Base-by-base conservation (phyloP, 192 early-diverging fungal genomes). In the Phlyctochytrium planicorne region DNA sequence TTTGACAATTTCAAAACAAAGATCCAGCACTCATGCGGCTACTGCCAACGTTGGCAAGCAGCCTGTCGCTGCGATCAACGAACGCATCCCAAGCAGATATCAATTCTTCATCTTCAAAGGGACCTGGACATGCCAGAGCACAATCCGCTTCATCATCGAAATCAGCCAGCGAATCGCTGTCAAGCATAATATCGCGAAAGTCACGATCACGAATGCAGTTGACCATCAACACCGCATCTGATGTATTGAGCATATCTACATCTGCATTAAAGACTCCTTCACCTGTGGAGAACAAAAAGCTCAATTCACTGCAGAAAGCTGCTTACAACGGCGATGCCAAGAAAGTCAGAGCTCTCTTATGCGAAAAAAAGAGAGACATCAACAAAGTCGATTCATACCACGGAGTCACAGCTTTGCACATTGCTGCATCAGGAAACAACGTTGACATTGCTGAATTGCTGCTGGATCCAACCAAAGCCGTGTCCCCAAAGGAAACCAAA, bases 341-440 rank as follows among this genome's bases (percentile, higher is more conserved):
- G 3, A 77, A 74, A 52, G 20, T 77, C 24, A 64, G 53, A 59
- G 20, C 24, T 0, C 65, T 77, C 25, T 53, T 80, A 35, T 35
- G 30, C 6, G 75, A 76, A 29, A 77, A 72, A 40, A 72, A 67
- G 32, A 53, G 79, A 27, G 79, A 80, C 59, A 25, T 77, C 6
- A 75, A 80, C 65, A 80, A 80, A 50, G 17, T 71, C 17, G 79
- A 80, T 59, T 65, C 75, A 0, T 68, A 67, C 36, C 79, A 80
- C 36, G 60, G 75, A 14, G 70, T 76, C 36, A 73, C 75, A 6
- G 79, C 79, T 0, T 53, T 80, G 30, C 79, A 80, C 53, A 32
- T 80, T 12, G 79, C 79, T 17, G 75, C 63, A n/a, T 61, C 68
- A 30, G 60, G 61, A 47, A 71, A 72, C 65, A 67, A 60, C 52